Base-by-base conservation (phyloP, 164 flowering plant genomes). In the Kingdonia uniflora region DNA sequence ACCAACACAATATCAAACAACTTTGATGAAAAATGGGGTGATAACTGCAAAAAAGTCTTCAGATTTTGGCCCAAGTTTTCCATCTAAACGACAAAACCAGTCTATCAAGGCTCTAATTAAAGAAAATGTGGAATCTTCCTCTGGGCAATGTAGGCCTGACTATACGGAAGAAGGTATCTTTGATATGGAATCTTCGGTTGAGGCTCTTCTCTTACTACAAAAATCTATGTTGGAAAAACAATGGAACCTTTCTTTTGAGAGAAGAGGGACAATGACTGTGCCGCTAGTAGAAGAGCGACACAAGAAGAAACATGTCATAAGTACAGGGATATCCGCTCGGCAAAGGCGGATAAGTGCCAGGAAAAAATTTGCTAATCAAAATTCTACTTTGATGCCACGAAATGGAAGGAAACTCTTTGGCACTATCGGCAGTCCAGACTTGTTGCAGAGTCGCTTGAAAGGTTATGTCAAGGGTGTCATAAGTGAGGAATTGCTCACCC, bases 171-270 rank as follows among this genome's bases (percentile, higher is more conserved):
- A 74, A n/a, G 84, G 69, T 6, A 54, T 49, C 2, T 40, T 47
- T 16, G 77, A 77, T 42, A 40, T 62, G 21, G 82, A 75, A 37
- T 62, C 61, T 56, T 74, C 82, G 0, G 67, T 85, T 48, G 96
- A 92, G 43, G 94, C 83, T 23, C 79, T 92, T 40, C 79, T 92
- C 33, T 61, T 92, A 70, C 57, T 88, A 44, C 96, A 88, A 64
- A 92, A 88, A 58, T 86, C 94, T 40, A 78, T 88, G 85, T 79
- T 92, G 40, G 99, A 92, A 55, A 85, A 85, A 63, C 95, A 82
- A 60, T 82, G 88, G 94, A 81, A 61, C 66, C 91, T 88, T 60
- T 73, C 92, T 33, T 74, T 78, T 52, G 81, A 76, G 42, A 48
- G 63, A 50, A 58, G 67, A 14, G 62, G 54, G 16, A 49, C 25